Conservation (phyloP, 768 basidiomycete genomes). For the Crepidotus variabilis region DNA sequence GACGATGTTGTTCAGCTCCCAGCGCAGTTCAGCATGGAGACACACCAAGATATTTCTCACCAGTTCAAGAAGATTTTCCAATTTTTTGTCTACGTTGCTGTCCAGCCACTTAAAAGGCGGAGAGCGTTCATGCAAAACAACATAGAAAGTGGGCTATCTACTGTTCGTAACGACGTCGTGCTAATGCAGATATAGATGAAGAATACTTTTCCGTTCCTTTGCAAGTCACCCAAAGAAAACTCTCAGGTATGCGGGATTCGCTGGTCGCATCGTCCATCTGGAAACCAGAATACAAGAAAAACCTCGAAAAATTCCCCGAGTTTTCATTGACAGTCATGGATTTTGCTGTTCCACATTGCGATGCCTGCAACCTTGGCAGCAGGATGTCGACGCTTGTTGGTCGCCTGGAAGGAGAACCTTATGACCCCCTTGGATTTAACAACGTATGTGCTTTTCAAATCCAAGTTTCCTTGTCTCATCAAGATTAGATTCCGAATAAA, state of each 20-base stretch:
- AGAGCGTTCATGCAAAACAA: constrained; percentile 49
- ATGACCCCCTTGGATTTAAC: constrained; percentile 64
- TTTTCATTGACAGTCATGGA: constrained; percentile 51
- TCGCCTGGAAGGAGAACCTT: constrained; percentile 61
- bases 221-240: constrained; percentile 60
- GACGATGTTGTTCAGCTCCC: constrained; percentile 57
- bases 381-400: constrained; percentile 64
- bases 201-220: constrained; percentile 77
- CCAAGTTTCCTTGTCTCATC: background rate
- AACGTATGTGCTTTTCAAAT: constrained; percentile 9
- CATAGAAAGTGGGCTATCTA: constrained; percentile 40
- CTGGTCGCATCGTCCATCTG: constrained; percentile 84
- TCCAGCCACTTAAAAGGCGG: constrained; percentile 49
- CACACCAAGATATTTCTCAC: constrained; percentile 69
- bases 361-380: constrained; percentile 78
- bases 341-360: constrained; percentile 62
- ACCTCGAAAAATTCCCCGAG: constrained; percentile 63
- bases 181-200: constrained; percentile 34
- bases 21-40: constrained; percentile 74
- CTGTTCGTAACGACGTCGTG: background rate
- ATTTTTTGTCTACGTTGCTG: constrained; percentile 79
- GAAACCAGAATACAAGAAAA: constrained; percentile 63
- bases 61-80: constrained; percentile 90
- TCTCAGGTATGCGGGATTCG: constrained; percentile 68
- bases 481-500: background rate